Evolutionary conservation across 257 asterid species (phyloP).

Genomic region (Eucommia ulmoides): DNA sequence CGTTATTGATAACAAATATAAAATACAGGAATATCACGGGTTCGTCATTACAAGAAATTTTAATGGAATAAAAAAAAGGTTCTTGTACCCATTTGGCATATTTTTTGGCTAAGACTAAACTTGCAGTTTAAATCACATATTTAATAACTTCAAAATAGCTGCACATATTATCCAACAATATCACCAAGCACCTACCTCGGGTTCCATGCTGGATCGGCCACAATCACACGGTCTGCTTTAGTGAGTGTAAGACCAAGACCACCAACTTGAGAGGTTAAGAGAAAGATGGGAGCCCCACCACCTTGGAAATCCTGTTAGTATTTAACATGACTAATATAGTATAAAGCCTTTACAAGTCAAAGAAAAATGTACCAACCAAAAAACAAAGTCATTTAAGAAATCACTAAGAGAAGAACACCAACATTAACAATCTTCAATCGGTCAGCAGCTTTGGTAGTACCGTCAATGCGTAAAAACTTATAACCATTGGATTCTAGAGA

Average conservation of each 20-base stretch:
- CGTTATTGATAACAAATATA: too few relatives aligned
- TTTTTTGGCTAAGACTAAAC: too few relatives aligned
- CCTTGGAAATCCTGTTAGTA: slow-evolving; percentile 81
- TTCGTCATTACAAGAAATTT: too few relatives aligned
- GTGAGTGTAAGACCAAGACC: slow-evolving; percentile 97
- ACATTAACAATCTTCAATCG: slow-evolving; percentile 79
- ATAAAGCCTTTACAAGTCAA: slow-evolving; percentile 3
- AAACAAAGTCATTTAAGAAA: too few relatives aligned
- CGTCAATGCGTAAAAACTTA: slow-evolving; percentile 76
- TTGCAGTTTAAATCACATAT: too few relatives aligned
- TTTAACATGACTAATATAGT: slow-evolving; percentile 7
- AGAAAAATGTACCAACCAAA: slow-evolving; percentile 3
- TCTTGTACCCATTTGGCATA: too few relatives aligned
- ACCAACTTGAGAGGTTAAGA: slow-evolving; percentile 92
- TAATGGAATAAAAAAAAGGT: too few relatives aligned
- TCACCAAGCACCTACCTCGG: slow-evolving; percentile 48
- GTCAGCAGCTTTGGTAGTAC: slow-evolving; percentile 67
- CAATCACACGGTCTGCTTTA: slow-evolving; percentile 93
- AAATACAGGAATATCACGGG: too few relatives aligned
- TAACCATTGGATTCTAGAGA: slow-evolving; percentile 43
- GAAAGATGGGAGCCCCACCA: slow-evolving; percentile 78
- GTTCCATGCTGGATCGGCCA: slow-evolving; percentile 98
- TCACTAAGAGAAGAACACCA: slow-evolving; percentile 25
- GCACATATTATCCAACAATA: too few relatives aligned
- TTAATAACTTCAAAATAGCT: too few relatives aligned